A percentile compares a stretch with the other conserved stretches of the same genome.
These are phyloP conservation scores for Cytospora mali DNA, from an alignment of 2,329 filamentous ascomycete genomes.

Conservation along the genomic window DNA sequence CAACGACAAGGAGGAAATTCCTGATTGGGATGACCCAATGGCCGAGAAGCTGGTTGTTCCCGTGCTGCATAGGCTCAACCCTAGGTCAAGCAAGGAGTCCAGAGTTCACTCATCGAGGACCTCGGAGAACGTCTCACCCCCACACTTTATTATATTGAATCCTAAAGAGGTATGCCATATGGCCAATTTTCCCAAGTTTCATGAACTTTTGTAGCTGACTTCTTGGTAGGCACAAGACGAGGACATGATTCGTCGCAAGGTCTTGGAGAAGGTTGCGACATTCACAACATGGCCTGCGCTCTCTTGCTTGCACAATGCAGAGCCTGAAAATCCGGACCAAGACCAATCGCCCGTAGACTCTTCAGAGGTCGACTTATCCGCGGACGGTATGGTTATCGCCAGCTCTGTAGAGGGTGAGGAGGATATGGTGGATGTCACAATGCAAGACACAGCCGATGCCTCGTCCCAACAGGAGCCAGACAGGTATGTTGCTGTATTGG, in stretches of 20 bases:
- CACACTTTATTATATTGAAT: conserved; percentile 75
- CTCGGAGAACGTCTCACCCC: conserved; percentile 44
- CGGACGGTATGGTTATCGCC: conserved; percentile 67
- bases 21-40: conserved; percentile 60
- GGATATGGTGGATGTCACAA: conserved; percentile 85
- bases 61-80: conserved; percentile 63
- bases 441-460: conserved; percentile 63
- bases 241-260: conserved; percentile 76
- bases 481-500: conserved; percentile 33
- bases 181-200: neutral
- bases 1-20: conserved; percentile 46
- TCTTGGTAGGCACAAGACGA: conserved; percentile 51
- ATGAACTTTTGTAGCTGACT: conserved; percentile 40
- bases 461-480: conserved; percentile 27
- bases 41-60: conserved; percentile 72
- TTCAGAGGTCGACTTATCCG: conserved; percentile 67
- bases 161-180: conserved; percentile 63
- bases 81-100: conserved; percentile 17
- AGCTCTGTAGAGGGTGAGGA: conserved; percentile 86
- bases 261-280: conserved; percentile 74
- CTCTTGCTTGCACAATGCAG: conserved; percentile 30
- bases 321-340: conserved; percentile 65
- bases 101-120: conserved; percentile 28
- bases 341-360: conserved; percentile 69
- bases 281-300: conserved; percentile 67